These are phyloP conservation scores for Chaetomium sp. DNA, from an alignment of 2,329 filamentous ascomycete genomes.

Conservation along the genomic window DNA sequence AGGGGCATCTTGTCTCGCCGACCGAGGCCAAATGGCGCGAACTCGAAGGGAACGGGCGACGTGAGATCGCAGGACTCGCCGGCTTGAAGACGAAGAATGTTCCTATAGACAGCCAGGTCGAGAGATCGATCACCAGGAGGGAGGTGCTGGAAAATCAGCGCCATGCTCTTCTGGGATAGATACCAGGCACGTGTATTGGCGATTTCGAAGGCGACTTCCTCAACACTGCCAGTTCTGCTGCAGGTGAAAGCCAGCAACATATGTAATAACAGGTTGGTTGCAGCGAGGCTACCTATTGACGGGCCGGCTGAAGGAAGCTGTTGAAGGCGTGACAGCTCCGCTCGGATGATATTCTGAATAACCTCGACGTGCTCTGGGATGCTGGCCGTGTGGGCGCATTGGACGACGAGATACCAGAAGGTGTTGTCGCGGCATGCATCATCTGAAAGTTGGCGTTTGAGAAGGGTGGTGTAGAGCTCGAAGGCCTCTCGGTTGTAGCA, in stretches of 20 bases:
- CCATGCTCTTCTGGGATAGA: too few species aligned
- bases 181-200: too few species aligned
- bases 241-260: neutral
- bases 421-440: neutral
- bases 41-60: neutral
- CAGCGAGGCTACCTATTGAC: too few species aligned
- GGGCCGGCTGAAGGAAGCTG: too few species aligned
- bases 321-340: too few species aligned
- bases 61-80: neutral
- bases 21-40: neutral
- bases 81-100: neutral
- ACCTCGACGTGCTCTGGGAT: neutral
- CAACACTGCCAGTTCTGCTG: neutral
- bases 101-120: neutral
- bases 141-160: neutral
- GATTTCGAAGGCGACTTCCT: neutral
- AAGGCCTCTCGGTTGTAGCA: neutral
- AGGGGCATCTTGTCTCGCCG: neutral
- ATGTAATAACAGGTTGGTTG: neutral
- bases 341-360: neutral
- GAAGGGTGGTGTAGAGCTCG: neutral
- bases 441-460: neutral
- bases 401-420: constrained; percentile 1
- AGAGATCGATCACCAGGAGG: neutral
- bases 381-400: neutral